Percentiles rank a stretch among this genome's conserved stretches.
Evolutionary conservation across 805 yeast genomes (phyloP).

Genomic region (Nematodospora valgi): DNA sequence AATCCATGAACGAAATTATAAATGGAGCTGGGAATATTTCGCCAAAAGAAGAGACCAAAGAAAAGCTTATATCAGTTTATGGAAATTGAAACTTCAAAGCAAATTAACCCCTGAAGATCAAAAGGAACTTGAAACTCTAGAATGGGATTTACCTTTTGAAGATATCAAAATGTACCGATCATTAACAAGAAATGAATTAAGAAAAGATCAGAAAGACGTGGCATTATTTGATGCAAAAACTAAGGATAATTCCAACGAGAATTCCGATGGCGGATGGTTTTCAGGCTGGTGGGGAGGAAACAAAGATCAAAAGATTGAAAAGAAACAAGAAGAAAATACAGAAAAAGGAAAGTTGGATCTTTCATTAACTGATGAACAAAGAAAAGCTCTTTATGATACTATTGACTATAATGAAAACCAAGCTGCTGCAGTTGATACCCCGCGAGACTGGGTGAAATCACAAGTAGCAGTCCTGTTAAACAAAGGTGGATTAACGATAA

Average conservation of each 20-base stretch:
- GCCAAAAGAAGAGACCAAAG: constrained; percentile 70
- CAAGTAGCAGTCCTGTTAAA: constrained; percentile 66
- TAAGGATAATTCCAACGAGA: constrained; percentile 16
- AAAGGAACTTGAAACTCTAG: constrained; percentile 48
- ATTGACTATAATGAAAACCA: constrained; percentile 81
- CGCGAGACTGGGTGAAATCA: constrained; percentile 68
- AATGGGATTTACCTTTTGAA: constrained; percentile 61
- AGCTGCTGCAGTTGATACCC: constrained; percentile 52
- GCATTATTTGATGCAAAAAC: constrained; percentile 8
- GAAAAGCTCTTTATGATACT: constrained; percentile 86
- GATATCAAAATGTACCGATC: constrained; percentile 85
- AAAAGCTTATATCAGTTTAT: constrained; percentile 59
- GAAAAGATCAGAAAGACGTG: constrained; percentile 44
- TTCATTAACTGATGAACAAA: constrained; percentile 74
- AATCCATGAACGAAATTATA: constrained; percentile 73
- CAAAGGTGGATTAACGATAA: constrained; percentile 73
- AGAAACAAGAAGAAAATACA: constrained; percentile 24
- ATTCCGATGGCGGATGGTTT: constrained; percentile 55
- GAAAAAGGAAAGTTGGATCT: constrained; percentile 35
- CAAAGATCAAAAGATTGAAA: constrained; percentile 2
- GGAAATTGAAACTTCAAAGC: constrained; percentile 57
- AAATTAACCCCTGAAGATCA: constrained; percentile 22
- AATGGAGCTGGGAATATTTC: constrained; percentile 88
- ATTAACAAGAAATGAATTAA: constrained; percentile 63
- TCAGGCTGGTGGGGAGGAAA: constrained; percentile 63